phyloP scores from a whole-genome alignment of 2,329 filamentous ascomycete species.

The Metarhizium brunneum region DNA sequence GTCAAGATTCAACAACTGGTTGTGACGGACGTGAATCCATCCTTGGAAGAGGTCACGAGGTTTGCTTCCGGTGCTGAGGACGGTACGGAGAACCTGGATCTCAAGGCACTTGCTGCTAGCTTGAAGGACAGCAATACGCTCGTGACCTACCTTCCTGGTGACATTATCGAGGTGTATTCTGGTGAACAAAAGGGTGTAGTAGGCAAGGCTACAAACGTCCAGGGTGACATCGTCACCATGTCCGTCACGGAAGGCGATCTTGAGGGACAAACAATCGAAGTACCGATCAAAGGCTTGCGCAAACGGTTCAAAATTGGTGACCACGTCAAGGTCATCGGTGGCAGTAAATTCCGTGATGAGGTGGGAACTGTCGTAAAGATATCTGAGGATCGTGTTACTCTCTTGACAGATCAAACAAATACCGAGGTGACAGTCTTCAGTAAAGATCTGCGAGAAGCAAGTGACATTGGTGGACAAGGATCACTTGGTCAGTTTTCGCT shows the following conservation, averaged over 20 bases:
- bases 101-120: slow-evolving; percentile 82
- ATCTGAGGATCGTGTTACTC: slow-evolving; percentile 81
- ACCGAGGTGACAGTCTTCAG: slow-evolving; percentile 96
- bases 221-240: slow-evolving; percentile 86
- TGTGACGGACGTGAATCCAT: slow-evolving; percentile 87
- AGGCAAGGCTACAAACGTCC: slow-evolving; percentile 77
- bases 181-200: slow-evolving; percentile 90
- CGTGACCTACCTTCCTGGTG: slow-evolving; percentile 81
- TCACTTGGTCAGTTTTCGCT: slow-evolving; percentile 83
- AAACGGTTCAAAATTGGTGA: slow-evolving; percentile 92
- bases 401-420: slow-evolving; percentile 87
- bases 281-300: slow-evolving; percentile 81
- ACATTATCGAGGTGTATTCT: slow-evolving; percentile 92
- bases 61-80: slow-evolving; percentile 86
- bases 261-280: slow-evolving; percentile 76
- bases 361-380: slow-evolving; percentile 96
- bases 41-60: slow-evolving; percentile 88
- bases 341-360: slow-evolving; percentile 88
- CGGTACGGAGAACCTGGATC: slow-evolving; percentile 85
- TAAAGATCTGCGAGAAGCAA: slow-evolving; percentile 88
- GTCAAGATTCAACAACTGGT: slow-evolving; percentile 80
- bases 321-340: slow-evolving; percentile 97
- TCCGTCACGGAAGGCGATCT: slow-evolving; percentile 76
- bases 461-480: slow-evolving; percentile 80
- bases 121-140: slow-evolving; percentile 75